Evolutionary conservation across 192 early-diverging fungal species (phyloP).

Genomic region (Backusella mclennaniae): DNA sequence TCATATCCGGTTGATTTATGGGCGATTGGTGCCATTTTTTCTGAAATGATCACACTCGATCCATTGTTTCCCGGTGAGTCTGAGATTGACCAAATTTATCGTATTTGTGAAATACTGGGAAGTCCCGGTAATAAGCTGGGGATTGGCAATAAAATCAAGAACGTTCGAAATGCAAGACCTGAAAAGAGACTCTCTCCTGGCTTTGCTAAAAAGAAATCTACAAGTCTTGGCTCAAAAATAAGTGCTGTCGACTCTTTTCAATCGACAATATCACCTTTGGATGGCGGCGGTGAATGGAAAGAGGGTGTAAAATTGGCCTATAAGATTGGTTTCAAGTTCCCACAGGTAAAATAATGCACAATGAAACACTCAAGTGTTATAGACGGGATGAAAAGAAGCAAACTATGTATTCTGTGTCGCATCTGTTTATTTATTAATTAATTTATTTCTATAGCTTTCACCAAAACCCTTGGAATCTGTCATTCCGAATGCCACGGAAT

Average conservation of each 20-base stretch:
- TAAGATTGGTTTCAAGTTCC: constrained; percentile 65
- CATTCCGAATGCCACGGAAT: constrained; percentile 58
- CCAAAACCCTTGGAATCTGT: constrained; percentile 56
- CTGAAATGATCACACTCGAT: constrained; percentile 81
- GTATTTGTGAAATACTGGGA: constrained; percentile 82
- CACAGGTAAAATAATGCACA: constrained; percentile 28
- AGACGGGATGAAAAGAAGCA: background rate
- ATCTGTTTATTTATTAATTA: background rate
- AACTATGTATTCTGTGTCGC: too few relatives aligned
- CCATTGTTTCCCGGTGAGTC: constrained; percentile 93
- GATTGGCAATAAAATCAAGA: background rate
- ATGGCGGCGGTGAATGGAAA: constrained; percentile 62
- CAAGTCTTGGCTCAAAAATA: background rate
- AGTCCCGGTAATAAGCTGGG: constrained; percentile 49
- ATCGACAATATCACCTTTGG: background rate
- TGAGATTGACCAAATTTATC: constrained; percentile 89
- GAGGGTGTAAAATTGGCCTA: constrained; percentile 68
- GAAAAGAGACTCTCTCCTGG: constrained; percentile 31
- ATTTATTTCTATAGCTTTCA: constrained; percentile 8
- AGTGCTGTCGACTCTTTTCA: background rate
- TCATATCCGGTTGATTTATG: constrained; percentile 94
- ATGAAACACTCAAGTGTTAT: too few relatives aligned
- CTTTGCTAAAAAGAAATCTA: constrained; percentile 25
- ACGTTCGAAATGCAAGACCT: background rate
- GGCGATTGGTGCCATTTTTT: constrained; percentile 90